Evolutionary conservation across 2,329 filamentous ascomycete species (phyloP), one percentile per base, ranked within the genome.

Genomic region (Sordariomycetes sp.): DNA sequence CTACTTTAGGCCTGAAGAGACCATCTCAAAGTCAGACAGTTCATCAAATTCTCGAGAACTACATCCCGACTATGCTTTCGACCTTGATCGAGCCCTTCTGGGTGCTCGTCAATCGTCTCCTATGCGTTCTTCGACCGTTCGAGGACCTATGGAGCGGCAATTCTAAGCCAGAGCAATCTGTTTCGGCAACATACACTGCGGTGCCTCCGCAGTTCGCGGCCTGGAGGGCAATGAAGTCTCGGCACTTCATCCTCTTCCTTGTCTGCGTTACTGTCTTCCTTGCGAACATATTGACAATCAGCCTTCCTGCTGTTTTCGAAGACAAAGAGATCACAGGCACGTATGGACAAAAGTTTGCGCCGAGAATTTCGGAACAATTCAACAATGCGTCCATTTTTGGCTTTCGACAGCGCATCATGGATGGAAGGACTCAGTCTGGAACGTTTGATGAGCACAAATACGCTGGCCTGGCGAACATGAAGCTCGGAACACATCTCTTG

Each of bases 81-180:
- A 78, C 74, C 0, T 34, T 76, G 0, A 54, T 77, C 0, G 75
- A 80, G 23, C 73, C 75, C 0, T 58, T 71, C 2, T 75, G 74
- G 66, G 50, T 74, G 0, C 44, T 77, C 0, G 37, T 80, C 0
- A 78, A 74, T 27, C 58, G 74, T 0, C 35, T 70, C 0, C 42
- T 75, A 0, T 76, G 70, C 26, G 45, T 75, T 8, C 40, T 79
- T 0, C 66, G 75, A 20, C 75, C 75, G 0, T 67, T 75, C 14
- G 57, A 68, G 3, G 61, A 70, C 11, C 50, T 79, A 0, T 57
- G 58, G 15, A 38, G 43, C 5, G 63, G 68, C 0, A 46, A 42
- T 3, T 53, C 58, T 0, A 32, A 38, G 2, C 40, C 58, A 0
- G 56, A 59, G 0, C 48, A 55, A 0, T 61, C 69, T 0, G 39